Base-by-base conservation (phyloP, 768 basidiomycete genomes). In the Kwoniella sp. region DNA sequence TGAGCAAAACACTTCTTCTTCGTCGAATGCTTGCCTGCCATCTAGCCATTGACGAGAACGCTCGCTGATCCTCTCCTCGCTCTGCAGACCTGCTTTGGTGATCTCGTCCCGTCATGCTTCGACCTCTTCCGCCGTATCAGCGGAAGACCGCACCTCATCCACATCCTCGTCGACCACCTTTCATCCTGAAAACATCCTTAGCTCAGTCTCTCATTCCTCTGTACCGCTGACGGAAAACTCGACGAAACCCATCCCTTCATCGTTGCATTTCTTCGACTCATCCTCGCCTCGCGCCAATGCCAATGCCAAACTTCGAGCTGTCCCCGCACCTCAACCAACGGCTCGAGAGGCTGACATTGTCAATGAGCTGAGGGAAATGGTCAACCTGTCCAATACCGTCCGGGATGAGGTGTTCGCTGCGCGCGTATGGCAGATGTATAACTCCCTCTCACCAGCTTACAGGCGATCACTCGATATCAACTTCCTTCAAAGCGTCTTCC, bases 401-500 rank as follows among this genome's bases (percentile, higher is more conserved):
- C 50, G 50, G 23, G 50, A 51, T 23, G 50, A 51, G 23, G 50
- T 51, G 23, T 51, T 51, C 50, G 50, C 63, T n/a, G 55, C 63
- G 2, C 34, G 48, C 13, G 56, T 65, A 58, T 65, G 63, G 63
- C 48, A 58, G 29, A 48, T 50, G 11, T 65, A 65, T 26, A 34
- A 34, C 0, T 28, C 51, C 12, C 53, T 65, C 34, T 57, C 54
- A 23, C 58, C 63, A 2, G 56, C 63, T 2, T 65, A 50, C 31
- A 29, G 63, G n/a, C 50, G 57, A 3, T 52, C 63, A 15, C 47
- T 65, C 15, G 50, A 58, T 23, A 53, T 59, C 52, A 26, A 13
- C 22, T 53, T 58, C 29, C 29, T 65, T 8, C 63, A 65, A 28
- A 59, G 55, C n/a, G 37, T 65, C 22, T 65, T 65, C 51, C 56